Percentiles rank a stretch among this genome's conserved stretches.
Evolutionary conservation across 495 filamentous ascomycete species (phyloP).

Genomic region (Penicillium taxi): DNA sequence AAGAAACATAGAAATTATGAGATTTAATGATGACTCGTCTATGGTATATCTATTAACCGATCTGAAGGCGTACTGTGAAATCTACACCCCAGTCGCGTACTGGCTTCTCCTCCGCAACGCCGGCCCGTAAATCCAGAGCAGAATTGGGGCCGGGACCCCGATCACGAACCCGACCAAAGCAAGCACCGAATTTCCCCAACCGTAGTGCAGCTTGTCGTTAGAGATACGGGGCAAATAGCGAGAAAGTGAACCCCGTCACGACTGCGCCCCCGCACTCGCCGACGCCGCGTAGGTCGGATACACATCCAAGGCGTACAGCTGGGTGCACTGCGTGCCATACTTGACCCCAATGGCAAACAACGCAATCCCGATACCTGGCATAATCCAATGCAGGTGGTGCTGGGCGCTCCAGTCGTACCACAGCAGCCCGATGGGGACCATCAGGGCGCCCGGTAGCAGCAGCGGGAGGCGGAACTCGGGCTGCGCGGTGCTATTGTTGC

Average conservation of each 20-base stretch:
- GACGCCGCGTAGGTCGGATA: too few species aligned
- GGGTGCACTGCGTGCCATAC: too few species aligned
- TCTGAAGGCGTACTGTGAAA: too few species aligned
- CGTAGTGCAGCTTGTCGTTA: constrained; percentile 48
- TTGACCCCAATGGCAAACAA: too few species aligned
- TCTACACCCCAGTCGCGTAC: constrained; percentile 65
- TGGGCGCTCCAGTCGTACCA: neutral
- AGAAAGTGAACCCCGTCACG: constrained; percentile 75
- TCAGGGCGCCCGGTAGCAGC: constrained; percentile 21
- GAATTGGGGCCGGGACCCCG: constrained; percentile 51
- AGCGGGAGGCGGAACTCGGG: constrained; percentile 65
- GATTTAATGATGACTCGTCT: too few species aligned
- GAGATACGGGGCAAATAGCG: constrained; percentile 64
- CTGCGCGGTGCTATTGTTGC: constrained; percentile 45
- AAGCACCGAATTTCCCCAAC: constrained; percentile 56
- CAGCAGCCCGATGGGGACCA: neutral
- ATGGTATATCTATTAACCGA: too few species aligned
- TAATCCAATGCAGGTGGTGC: neutral
- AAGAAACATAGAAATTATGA: too few species aligned
- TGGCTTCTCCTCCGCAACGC: constrained; percentile 52
- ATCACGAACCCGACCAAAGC: constrained; percentile 48
- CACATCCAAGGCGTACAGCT: too few species aligned
- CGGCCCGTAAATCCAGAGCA: constrained; percentile 55
- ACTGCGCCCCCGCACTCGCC: too few species aligned
- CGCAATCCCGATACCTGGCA: too few species aligned